Evolutionary conservation across 257 asterid genomes (phyloP).

Genomic region (Salvia hispanica): DNA sequence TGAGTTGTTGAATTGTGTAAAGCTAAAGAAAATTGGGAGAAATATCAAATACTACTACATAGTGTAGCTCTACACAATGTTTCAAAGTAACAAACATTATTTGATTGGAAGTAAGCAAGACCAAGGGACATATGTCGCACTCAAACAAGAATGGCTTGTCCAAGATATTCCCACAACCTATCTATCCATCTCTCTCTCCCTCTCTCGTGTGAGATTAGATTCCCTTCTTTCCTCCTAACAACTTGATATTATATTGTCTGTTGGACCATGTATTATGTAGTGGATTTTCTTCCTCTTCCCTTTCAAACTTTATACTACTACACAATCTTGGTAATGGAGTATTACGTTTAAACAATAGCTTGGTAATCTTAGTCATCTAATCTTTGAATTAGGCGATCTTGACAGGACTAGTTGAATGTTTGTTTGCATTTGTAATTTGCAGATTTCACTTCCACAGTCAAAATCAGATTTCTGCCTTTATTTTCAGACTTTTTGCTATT

Average conservation of each 20-base stretch:
- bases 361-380: not conserved
- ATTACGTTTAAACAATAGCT: not conserved
- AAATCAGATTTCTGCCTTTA: not conserved
- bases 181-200: too few relatives aligned
- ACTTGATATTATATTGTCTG: constrained; percentile 39
- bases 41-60: too few relatives aligned
- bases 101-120: constrained; percentile 9
- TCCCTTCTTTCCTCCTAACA: constrained; percentile 21
- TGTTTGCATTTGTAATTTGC: constrained; percentile 1
- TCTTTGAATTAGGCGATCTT: too few relatives aligned
- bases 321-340: too few relatives aligned
- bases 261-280: constrained; percentile 33
- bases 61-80: not conserved
- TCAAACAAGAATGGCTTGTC: constrained; percentile 42
- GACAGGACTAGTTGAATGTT: not conserved
- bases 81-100: not conserved
- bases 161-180: constrained; percentile 42
- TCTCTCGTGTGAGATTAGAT: constrained; percentile 26
- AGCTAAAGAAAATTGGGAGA: too few relatives aligned
- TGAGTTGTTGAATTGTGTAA: too few relatives aligned
- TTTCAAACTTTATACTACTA: too few relatives aligned
- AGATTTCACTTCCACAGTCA: not conserved
- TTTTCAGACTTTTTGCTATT: not conserved
- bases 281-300: constrained; percentile 31
- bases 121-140: constrained; percentile 38